phyloP scores from a whole-genome alignment of 1,139 yeast genomes.

The Protomyces pachydermus region DNA sequence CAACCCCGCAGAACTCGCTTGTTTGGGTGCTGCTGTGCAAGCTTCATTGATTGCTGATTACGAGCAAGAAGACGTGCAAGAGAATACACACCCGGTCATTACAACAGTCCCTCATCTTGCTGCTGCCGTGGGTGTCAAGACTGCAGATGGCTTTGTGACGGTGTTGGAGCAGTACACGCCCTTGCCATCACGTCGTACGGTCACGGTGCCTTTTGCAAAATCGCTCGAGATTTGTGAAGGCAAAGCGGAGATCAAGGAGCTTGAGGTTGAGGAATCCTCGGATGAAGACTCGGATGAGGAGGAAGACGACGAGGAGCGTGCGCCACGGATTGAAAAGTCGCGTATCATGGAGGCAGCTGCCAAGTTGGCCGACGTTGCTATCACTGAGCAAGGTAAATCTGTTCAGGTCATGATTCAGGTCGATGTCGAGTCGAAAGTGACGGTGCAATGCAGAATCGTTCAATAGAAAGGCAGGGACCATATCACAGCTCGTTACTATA shows the following conservation, averaged over 20 bases:
- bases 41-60: conserved; percentile 80
- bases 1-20: conserved; percentile 82
- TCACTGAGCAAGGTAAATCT: conserved; percentile 60
- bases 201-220: conserved; percentile 53
- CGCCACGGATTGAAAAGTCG: conserved; percentile 71
- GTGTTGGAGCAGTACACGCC: conserved; percentile 81
- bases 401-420: conserved; percentile 80
- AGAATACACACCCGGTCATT: conserved; percentile 79
- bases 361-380: conserved; percentile 70
- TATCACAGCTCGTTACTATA: too few relatives aligned
- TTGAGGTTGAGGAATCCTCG: conserved; percentile 42
- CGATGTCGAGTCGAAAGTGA: conserved; percentile 76
- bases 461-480: neutral
- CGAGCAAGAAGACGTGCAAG: conserved; percentile 80
- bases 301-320: conserved; percentile 54
- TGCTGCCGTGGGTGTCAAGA: conserved; percentile 80
- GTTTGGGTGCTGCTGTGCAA: conserved; percentile 97
- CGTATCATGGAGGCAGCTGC: conserved; percentile 59
- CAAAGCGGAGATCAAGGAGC: conserved; percentile 65
- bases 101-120: conserved; percentile 82
- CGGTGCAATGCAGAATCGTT: conserved; percentile 69
- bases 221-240: conserved; percentile 78
- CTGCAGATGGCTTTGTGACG: conserved; percentile 68
- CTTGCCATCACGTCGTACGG: conserved; percentile 78
- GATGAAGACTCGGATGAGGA: conserved; percentile 28